These are phyloP conservation scores for Candida orba DNA, from an alignment of 805 yeast species.

Conservation along the genomic window DNA sequence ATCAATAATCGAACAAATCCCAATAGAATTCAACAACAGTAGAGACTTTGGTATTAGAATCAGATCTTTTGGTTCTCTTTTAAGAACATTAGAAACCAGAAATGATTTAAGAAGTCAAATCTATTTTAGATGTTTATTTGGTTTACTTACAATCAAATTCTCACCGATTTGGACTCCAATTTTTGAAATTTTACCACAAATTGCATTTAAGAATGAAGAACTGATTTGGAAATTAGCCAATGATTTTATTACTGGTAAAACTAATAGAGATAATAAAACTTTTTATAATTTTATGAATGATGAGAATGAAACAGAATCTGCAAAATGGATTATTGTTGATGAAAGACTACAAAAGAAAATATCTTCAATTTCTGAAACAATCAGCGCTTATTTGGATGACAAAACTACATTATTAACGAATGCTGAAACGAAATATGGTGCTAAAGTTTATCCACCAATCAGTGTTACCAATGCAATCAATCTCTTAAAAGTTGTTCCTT, in stretches of 20 bases:
- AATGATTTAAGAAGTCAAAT: slow-evolving; percentile 21
- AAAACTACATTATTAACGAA: slow-evolving; percentile 7
- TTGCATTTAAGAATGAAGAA: slow-evolving; percentile 34
- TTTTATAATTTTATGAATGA: slow-evolving; percentile 12
- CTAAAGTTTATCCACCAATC: slow-evolving; percentile 9
- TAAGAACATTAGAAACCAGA: slow-evolving; percentile 23
- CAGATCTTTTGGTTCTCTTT: slow-evolving; percentile 47
- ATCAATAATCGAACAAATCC: slow-evolving; percentile 60
- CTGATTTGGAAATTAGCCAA: slow-evolving; percentile 51
- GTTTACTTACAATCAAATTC: slow-evolving; percentile 65
- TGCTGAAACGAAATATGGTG: slow-evolving; percentile 11
- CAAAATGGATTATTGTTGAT: slow-evolving; percentile 16
- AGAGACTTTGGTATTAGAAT: slow-evolving; percentile 70
- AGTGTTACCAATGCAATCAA: slow-evolving; percentile 49
- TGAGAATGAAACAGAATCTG: slow-evolving; percentile 6
- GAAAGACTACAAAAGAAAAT: slow-evolving; percentile 13
- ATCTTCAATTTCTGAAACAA: slow-evolving; percentile 2
- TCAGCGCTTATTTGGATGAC: slow-evolving; percentile 8
- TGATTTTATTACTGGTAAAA: slow-evolving; percentile 25
- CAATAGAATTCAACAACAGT: slow-evolving; percentile 58
- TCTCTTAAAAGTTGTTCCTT: slow-evolving; percentile 51
- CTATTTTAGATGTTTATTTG: slow-evolving; percentile 49
- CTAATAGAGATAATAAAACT: neutral
- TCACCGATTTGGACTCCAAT: slow-evolving; percentile 85
- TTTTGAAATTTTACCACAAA: slow-evolving; percentile 46